Conservation (phyloP, 2,329 filamentous ascomycete genomes). For the Ophiostoma populinum region DNA sequence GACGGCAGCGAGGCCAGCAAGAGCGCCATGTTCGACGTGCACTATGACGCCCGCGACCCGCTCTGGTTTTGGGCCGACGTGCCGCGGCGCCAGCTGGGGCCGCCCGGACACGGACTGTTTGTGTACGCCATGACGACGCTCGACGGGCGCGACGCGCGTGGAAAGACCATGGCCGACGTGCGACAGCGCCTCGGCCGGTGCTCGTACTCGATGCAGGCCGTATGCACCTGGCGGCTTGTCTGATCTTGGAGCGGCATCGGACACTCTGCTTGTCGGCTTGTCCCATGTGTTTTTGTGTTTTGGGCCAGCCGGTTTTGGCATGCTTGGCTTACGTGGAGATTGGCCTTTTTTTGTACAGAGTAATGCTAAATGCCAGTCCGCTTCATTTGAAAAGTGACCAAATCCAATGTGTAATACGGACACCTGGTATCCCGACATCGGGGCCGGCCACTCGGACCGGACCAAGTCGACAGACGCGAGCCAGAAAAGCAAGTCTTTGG, state of each 20-base stretch:
- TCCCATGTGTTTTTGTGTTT: background rate
- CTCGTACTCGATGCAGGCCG: conserved; percentile 26
- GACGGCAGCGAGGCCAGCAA: conserved; percentile 46
- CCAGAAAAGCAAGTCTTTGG: too few relatives aligned
- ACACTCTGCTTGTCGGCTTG: background rate
- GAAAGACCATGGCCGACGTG: conserved; percentile 30
- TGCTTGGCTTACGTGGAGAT: too few relatives aligned
- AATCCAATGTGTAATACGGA: too few relatives aligned
- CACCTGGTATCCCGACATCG: too few relatives aligned
- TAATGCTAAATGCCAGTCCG: too few relatives aligned
- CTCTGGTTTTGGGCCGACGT: conserved; percentile 74
- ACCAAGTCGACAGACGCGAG: too few relatives aligned
- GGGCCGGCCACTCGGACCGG: too few relatives aligned
- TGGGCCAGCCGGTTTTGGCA: background rate
- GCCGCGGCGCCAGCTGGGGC: conserved; percentile 43
- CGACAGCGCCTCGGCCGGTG: conserved; percentile 25
- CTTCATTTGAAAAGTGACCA: too few relatives aligned
- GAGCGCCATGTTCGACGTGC: conserved; percentile 43
- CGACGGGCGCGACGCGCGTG: conserved; percentile 28
- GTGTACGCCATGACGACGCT: conserved; percentile 40
- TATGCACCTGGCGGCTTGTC: conserved; percentile 33
- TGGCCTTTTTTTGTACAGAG: too few relatives aligned
- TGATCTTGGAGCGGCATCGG: conserved; percentile 6
- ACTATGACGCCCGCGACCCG: conserved; percentile 55
- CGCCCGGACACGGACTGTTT: conserved; percentile 48